Evolutionary conservation across 2,329 filamentous ascomycete genomes (phyloP).

Genomic region (Davidsoniella australis): DNA sequence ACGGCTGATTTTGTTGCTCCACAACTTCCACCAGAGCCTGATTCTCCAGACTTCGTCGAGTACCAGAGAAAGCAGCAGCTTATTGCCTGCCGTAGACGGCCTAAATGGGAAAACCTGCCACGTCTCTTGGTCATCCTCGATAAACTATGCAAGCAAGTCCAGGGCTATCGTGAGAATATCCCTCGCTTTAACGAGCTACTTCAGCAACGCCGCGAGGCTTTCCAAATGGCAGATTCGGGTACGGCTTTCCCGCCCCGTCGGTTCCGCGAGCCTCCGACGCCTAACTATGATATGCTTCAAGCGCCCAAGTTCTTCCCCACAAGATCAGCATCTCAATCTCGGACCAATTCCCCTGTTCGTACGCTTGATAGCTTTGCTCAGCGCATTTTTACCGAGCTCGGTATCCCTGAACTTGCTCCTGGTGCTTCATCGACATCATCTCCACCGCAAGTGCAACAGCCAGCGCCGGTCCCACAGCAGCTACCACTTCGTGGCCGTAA

Average conservation of each 20-base stretch:
- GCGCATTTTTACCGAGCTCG: constrained; percentile 41
- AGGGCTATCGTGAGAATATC: constrained; percentile 43
- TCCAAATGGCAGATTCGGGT: constrained; percentile 40
- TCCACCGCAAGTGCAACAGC: constrained; percentile 28
- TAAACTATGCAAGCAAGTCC: constrained; percentile 43
- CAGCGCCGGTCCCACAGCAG: background rate
- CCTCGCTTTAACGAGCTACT: constrained; percentile 58
- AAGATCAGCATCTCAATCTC: constrained; percentile 26
- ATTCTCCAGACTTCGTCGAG: constrained; percentile 24
- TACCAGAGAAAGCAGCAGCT: constrained; percentile 17
- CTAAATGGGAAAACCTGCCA: constrained; percentile 36
- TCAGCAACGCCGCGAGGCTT: constrained; percentile 45
- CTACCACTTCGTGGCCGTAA: constrained; percentile 25
- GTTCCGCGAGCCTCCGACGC: constrained; percentile 12
- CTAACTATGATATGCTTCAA: constrained; percentile 13
- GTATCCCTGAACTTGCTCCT: constrained; percentile 26
- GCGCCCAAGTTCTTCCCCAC: constrained; percentile 14
- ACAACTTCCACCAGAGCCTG: constrained; percentile 25
- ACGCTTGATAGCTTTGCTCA: constrained; percentile 45
- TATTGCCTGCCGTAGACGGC: constrained; percentile 30
- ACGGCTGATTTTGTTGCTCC: constrained; percentile 2
- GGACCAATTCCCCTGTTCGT: constrained; percentile 31
- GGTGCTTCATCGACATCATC: constrained; percentile 12
- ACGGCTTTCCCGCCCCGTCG: constrained; percentile 20
- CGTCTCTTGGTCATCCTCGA: constrained; percentile 41